Conservation (phyloP, 805 yeast species). For the Danielia reshetovae region DNA sequence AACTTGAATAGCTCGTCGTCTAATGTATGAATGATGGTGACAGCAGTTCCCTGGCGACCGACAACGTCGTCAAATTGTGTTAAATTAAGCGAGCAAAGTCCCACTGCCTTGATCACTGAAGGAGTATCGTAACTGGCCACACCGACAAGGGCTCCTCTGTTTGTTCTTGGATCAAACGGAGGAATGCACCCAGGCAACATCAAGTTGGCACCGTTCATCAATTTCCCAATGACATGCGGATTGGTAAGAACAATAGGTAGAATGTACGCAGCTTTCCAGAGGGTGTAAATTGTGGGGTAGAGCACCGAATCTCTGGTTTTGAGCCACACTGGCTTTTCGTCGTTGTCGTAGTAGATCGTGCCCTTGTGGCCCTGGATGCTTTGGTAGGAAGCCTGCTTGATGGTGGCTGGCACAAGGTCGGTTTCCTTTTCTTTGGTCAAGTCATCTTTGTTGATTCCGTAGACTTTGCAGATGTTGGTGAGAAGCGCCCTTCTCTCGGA, state of each 20-base stretch:
- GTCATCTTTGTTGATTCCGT: conserved; percentile 33
- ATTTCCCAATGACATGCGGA: conserved; percentile 62
- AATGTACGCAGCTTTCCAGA: conserved; percentile 66
- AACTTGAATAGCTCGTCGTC: conserved; percentile 61
- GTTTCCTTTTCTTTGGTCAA: conserved; percentile 40
- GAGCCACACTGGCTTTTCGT: conserved; percentile 72
- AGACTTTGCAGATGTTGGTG: conserved; percentile 38
- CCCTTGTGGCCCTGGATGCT: conserved; percentile 53
- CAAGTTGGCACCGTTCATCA: conserved; percentile 76
- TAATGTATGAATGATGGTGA: conserved; percentile 59
- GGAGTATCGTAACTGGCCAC: conserved; percentile 62
- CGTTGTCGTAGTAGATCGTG: conserved; percentile 57
- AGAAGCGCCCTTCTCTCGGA: conserved; percentile 68
- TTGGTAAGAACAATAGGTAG: conserved; percentile 72
- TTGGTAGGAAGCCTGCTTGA: conserved; percentile 63
- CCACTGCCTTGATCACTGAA: conserved; percentile 66
- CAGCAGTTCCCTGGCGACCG: conserved; percentile 79
- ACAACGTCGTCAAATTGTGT: conserved; percentile 40
- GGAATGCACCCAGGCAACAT: conserved; percentile 71
- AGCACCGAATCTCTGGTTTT: conserved; percentile 49
- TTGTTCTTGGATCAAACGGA: conserved; percentile 50
- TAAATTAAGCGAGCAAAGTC: conserved; percentile 52
- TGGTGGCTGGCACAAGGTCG: conserved; percentile 45
- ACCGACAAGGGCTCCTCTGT: conserved; percentile 62
- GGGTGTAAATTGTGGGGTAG: conserved; percentile 69